Conservation (phyloP, 495 filamentous ascomycete species). For the Aspergillus egyptiacus region DNA sequence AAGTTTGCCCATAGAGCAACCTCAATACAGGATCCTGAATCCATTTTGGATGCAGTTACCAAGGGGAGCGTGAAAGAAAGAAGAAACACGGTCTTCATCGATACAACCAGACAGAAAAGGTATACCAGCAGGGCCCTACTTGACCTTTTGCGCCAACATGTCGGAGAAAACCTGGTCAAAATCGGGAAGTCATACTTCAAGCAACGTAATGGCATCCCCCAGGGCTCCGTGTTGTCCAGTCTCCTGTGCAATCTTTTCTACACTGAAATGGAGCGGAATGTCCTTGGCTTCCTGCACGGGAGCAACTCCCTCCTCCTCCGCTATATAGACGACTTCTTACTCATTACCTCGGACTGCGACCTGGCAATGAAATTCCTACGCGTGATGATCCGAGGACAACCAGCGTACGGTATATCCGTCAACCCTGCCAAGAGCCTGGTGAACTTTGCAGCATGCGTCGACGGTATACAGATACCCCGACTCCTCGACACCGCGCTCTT, state of each 20-base stretch:
- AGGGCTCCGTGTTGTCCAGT: conserved; percentile 82
- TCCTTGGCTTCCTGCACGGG: conserved; percentile 58
- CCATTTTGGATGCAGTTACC: conserved; percentile 52
- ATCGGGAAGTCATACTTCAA: conserved; percentile 86
- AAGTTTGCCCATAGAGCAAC: conserved; percentile 60
- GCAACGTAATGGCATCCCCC: conserved; percentile 84
- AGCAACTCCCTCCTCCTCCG: conserved; percentile 64
- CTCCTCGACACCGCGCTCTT: conserved; percentile 50
- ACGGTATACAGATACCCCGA: conserved; percentile 48
- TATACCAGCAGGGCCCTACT: conserved; percentile 57
- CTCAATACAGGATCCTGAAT: conserved; percentile 41
- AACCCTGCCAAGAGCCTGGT: conserved; percentile 74
- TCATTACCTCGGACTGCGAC: conserved; percentile 63
- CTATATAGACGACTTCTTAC: conserved; percentile 86
- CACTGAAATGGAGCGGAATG: conserved; percentile 67
- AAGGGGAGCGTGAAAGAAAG: conserved; percentile 30
- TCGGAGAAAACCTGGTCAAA: conserved; percentile 76
- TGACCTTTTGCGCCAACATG: conserved; percentile 65
- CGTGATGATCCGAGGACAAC: conserved; percentile 72
- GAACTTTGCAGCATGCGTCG: conserved; percentile 68
- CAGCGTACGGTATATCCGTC: conserved; percentile 72
- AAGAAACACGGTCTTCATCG: conserved; percentile 70
- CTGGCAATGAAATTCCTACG: conserved; percentile 67
- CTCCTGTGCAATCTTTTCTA: conserved; percentile 94
- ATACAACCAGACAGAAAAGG: conserved; percentile 47